These are phyloP conservation scores for Zygosaccharomyces kombuchaensis DNA, from an alignment of 805 yeast species.

Conservation along the genomic window DNA sequence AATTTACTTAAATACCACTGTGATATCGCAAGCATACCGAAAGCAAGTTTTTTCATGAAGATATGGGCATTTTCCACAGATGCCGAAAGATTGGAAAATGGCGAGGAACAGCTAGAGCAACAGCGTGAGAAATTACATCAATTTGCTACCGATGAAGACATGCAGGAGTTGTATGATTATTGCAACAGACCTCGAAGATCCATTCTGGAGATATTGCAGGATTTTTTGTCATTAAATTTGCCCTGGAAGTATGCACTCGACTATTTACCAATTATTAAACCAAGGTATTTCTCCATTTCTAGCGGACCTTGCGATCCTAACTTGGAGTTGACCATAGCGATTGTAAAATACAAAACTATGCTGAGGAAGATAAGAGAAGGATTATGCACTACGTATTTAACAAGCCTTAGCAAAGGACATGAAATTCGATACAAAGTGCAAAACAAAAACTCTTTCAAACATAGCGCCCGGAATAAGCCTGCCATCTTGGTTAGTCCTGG, in stretches of 20 bases:
- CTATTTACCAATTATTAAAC: slow-evolving; percentile 70
- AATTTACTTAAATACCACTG: slow-evolving; percentile 71
- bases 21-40: slow-evolving; percentile 79
- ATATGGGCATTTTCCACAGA: slow-evolving; percentile 75
- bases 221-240: slow-evolving; percentile 68
- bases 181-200: slow-evolving; percentile 93
- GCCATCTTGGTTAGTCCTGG: slow-evolving; percentile 84
- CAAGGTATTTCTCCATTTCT: slow-evolving; percentile 83
- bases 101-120: slow-evolving; percentile 41
- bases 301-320: slow-evolving; percentile 43
- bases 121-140: slow-evolving; percentile 75
- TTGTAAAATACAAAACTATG: slow-evolving; percentile 83
- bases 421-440: slow-evolving; percentile 49
- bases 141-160: slow-evolving; percentile 64
- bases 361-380: slow-evolving; percentile 74
- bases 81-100: slow-evolving; percentile 23
- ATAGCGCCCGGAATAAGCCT: slow-evolving; percentile 42
- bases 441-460: slow-evolving; percentile 34
- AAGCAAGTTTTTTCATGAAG: slow-evolving; percentile 71
- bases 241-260: slow-evolving; percentile 77
- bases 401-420: slow-evolving; percentile 45
- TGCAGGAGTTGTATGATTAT: slow-evolving; percentile 81
- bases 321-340: slow-evolving; percentile 71
- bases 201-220: slow-evolving; percentile 74
- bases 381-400: slow-evolving; percentile 74